Evolutionary conservation across 2,329 filamentous ascomycete genomes (phyloP).

Genomic region (Phaeomoniella chlamydospora): DNA sequence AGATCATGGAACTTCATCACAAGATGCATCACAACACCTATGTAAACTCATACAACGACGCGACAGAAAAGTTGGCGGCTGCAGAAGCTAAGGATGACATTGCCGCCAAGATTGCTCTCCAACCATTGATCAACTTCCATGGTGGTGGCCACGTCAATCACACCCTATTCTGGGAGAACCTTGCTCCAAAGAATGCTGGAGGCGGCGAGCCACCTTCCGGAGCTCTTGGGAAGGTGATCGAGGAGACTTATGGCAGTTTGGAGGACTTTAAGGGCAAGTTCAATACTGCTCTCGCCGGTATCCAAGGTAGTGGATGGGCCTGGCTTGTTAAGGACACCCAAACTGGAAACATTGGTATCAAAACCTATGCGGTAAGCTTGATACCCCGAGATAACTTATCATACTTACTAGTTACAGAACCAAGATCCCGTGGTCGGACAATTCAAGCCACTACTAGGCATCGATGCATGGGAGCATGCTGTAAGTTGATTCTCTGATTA

Average conservation of each 20-base stretch:
- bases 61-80: slow-evolving; percentile 48
- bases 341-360: slow-evolving; percentile 41
- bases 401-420: slow-evolving; percentile 33
- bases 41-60: slow-evolving; percentile 74
- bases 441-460: slow-evolving; percentile 67
- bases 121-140: slow-evolving; percentile 67
- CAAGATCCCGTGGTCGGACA: slow-evolving; percentile 80
- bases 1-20: slow-evolving; percentile 95
- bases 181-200: slow-evolving; percentile 45
- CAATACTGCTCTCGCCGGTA: slow-evolving; percentile 48
- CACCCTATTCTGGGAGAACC: slow-evolving; percentile 69
- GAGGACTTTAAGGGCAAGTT: slow-evolving; percentile 48
- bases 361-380: slow-evolving; percentile 45
- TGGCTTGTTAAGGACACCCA: slow-evolving; percentile 49
- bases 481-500: slow-evolving; percentile 5
- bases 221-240: slow-evolving; percentile 41
- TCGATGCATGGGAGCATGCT: slow-evolving; percentile 94
- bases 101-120: slow-evolving; percentile 50
- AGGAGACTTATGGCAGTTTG: slow-evolving; percentile 43
- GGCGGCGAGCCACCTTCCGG: slow-evolving; percentile 50
- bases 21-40: slow-evolving; percentile 89
- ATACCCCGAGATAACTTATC: background rate
- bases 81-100: slow-evolving; percentile 45
- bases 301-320: slow-evolving; percentile 52
- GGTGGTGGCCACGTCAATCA: slow-evolving; percentile 91